These are phyloP conservation scores for Xylaria longipes DNA, from an alignment of 495 filamentous ascomycete species.

Conservation along the genomic window DNA sequence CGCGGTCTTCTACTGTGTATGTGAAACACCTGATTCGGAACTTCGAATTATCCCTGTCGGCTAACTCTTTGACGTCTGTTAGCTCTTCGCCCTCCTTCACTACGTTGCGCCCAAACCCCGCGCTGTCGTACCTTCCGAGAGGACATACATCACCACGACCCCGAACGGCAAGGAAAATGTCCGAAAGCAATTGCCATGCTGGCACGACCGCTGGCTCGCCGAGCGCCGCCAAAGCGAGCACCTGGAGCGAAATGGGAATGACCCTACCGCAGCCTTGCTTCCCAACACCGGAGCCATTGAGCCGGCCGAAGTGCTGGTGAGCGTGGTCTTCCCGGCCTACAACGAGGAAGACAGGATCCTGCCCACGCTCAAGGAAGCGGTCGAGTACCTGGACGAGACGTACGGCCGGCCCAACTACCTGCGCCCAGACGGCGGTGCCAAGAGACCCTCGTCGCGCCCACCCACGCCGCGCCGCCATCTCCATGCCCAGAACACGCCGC, in stretches of 20 bases:
- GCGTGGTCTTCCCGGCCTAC: slow-evolving; percentile 91
- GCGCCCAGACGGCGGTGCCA: slow-evolving; percentile 29
- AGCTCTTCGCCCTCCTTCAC: slow-evolving; percentile 76
- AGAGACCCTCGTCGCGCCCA: slow-evolving; percentile 19
- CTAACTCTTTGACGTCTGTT: not conserved
- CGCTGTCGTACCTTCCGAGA: slow-evolving; percentile 75
- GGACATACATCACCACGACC: slow-evolving; percentile 78
- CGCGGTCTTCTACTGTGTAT: slow-evolving; percentile 19
- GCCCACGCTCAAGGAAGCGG: slow-evolving; percentile 88
- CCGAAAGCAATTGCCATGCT: slow-evolving; percentile 75
- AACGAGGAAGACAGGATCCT: slow-evolving; percentile 86
- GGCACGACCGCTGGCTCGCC: slow-evolving; percentile 73
- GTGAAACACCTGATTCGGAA: not conserved
- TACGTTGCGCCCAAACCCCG: slow-evolving; percentile 84
- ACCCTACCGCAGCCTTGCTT: slow-evolving; percentile 40
- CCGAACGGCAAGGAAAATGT: slow-evolving; percentile 65
- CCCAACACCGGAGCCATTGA: slow-evolving; percentile 50
- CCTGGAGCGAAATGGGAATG: slow-evolving; percentile 37
- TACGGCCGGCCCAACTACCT: slow-evolving; percentile 64
- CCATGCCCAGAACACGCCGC: slow-evolving; percentile 37
- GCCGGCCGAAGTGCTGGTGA: slow-evolving; percentile 64
- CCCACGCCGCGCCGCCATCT: slow-evolving; percentile 25
- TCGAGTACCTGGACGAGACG: slow-evolving; percentile 77
- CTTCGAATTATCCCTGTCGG: not conserved
- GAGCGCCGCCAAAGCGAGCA: slow-evolving; percentile 53